Conservation (phyloP, 371 early-diverging fungal species). For the Blakeslea trispora region DNA sequence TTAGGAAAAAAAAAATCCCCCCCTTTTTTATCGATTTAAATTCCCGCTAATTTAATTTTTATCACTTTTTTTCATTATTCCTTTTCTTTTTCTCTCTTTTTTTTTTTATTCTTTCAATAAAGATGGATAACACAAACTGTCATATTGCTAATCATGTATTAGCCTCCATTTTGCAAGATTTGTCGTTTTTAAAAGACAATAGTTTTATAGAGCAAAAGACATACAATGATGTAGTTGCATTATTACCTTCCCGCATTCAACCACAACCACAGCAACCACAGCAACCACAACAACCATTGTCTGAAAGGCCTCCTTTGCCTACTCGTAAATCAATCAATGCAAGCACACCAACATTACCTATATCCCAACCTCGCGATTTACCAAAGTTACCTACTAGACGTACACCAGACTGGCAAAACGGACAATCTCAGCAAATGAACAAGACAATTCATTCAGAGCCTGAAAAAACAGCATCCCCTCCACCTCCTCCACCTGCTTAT, state of each 20-base stretch:
- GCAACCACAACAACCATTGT: background rate
- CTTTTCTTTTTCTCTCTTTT: constrained; percentile 2
- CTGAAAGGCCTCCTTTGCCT: constrained; percentile 39
- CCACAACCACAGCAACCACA: constrained; percentile 1
- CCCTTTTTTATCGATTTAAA: too few relatives aligned
- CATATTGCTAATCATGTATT: constrained; percentile 45
- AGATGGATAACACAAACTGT: constrained; percentile 20
- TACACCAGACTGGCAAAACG: constrained; percentile 23
- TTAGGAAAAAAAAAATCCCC: too few relatives aligned
- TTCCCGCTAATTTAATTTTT: too few relatives aligned
- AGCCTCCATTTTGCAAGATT: constrained; percentile 44
- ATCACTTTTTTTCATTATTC: background rate
- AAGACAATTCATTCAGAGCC: constrained; percentile 20
- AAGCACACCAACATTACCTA: background rate
- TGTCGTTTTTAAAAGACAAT: constrained; percentile 43
- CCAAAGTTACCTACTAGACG: constrained; percentile 45
- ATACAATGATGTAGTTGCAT: constrained; percentile 37
- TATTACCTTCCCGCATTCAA: constrained; percentile 33
- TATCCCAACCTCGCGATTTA: constrained; percentile 26
- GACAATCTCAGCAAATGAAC: constrained; percentile 9
- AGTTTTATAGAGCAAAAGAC: constrained; percentile 36
- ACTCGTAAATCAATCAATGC: constrained; percentile 38
- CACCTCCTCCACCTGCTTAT: constrained; percentile 36
- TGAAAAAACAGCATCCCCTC: constrained; percentile 15
- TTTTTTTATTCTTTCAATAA: constrained; percentile 1